Conservation (phyloP, 108 stramenopile genomes). For the Pseudonitzschia pungens region DNA sequence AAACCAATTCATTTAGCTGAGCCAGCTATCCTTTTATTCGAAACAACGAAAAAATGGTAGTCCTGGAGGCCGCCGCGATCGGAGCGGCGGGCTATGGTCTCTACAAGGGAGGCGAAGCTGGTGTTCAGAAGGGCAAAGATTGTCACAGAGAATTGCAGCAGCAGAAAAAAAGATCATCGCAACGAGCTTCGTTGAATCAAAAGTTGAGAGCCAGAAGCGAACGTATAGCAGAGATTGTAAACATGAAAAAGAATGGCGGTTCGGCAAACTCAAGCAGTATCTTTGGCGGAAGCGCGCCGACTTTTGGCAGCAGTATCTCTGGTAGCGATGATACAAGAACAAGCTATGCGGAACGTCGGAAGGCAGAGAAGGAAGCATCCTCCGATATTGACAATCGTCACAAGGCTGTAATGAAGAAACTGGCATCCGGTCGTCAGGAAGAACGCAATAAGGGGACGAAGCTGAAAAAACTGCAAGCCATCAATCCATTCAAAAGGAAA, state of each 20-base stretch:
- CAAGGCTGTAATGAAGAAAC: slow-evolving; percentile 21
- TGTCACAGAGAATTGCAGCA: slow-evolving; percentile 27
- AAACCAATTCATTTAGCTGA: neutral
- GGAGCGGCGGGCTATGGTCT: slow-evolving; percentile 38
- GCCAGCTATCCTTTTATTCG: neutral
- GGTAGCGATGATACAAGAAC: neutral
- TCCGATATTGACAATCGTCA: slow-evolving; percentile 30
- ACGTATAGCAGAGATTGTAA: slow-evolving; percentile 12
- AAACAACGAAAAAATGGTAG: slow-evolving; percentile 19
- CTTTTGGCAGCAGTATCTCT: neutral
- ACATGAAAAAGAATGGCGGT: slow-evolving; percentile 15
- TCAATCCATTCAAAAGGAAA: neutral
- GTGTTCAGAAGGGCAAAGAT: slow-evolving; percentile 37
- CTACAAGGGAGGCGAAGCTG: slow-evolving; percentile 39
- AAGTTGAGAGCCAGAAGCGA: slow-evolving; percentile 24
- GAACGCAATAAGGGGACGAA: slow-evolving; percentile 1
- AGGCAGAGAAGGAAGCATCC: neutral
- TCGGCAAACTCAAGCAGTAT: neutral
- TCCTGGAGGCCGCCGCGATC: slow-evolving; percentile 39
- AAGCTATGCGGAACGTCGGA: neutral
- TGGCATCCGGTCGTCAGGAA: slow-evolving; percentile 1
- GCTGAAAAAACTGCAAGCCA: neutral
- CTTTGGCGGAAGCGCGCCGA: neutral
- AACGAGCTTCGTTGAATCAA: slow-evolving; percentile 8
- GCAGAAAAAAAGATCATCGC: slow-evolving; percentile 12